Percentiles rank a stretch among this genome's conserved stretches.
Evolutionary conservation across 2,329 filamentous ascomycete genomes (phyloP).

Genomic region (Aspergillus alliaceus): DNA sequence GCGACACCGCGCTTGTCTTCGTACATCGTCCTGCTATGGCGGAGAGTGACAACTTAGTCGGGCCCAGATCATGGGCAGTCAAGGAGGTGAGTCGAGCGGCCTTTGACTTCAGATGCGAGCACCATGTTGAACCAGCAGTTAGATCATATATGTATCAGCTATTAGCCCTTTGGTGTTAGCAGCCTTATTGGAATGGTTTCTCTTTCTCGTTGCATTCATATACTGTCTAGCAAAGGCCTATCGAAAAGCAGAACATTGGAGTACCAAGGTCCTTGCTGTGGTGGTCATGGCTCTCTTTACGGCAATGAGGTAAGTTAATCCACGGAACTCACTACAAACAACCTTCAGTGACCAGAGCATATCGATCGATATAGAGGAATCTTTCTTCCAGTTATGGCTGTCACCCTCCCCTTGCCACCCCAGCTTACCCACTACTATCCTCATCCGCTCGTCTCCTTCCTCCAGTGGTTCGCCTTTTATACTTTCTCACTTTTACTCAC

Average conservation of each 20-base stretch:
- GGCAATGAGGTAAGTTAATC: conserved; percentile 64
- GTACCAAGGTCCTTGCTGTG: conserved; percentile 74
- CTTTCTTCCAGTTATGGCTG: conserved; percentile 91
- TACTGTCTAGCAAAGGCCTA: conserved; percentile 91
- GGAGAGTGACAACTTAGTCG: neutral
- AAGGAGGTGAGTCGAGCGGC: conserved; percentile 35
- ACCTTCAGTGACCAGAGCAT: neutral
- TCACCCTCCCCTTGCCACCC: conserved; percentile 80
- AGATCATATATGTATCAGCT: conserved; percentile 85
- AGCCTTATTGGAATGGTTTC: conserved; percentile 86
- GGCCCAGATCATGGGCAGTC: conserved; percentile 31
- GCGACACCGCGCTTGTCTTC: neutral
- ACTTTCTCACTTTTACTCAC: conserved; percentile 82
- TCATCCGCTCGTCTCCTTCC: conserved; percentile 61
- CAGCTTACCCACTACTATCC: conserved; percentile 75
- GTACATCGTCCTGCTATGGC: neutral
- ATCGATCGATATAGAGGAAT: conserved; percentile 60
- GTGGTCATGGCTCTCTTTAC: conserved; percentile 73
- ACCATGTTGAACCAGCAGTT: conserved; percentile 4
- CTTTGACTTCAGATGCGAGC: too few species aligned
- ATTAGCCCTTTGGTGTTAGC: conserved; percentile 79
- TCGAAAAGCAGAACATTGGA: conserved; percentile 85
- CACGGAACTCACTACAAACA: neutral
- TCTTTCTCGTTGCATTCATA: conserved; percentile 90
- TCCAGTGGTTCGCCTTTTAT: conserved; percentile 97